Percentiles rank a stretch among this genome's conserved stretches.
These are phyloP conservation scores for Trametes pubescens DNA, from an alignment of 1,284 basidiomycete genomes.

Conservation along the genomic window DNA sequence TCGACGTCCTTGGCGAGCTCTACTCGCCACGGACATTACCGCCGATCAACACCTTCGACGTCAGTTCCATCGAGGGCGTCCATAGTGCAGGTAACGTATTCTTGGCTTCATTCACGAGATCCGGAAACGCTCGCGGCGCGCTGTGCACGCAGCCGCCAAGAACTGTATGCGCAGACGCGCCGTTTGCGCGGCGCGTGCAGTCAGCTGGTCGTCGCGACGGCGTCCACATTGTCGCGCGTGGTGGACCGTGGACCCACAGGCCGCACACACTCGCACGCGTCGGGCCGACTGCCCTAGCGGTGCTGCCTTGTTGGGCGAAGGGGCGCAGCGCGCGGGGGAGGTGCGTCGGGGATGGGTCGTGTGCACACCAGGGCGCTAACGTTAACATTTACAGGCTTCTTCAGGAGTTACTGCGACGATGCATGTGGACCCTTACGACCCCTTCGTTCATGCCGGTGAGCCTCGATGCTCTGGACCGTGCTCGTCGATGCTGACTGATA, in stretches of 20 bases:
- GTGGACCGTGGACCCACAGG: slow-evolving; percentile 12
- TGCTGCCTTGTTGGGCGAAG: slow-evolving; percentile 6
- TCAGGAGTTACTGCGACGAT: background rate
- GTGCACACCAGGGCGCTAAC: background rate
- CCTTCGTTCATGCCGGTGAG: background rate
- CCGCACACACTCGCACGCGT: background rate
- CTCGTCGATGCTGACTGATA: background rate
- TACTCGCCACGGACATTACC: background rate
- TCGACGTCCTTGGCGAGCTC: background rate
- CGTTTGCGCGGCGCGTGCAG: background rate
- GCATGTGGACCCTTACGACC: background rate
- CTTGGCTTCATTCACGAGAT: slow-evolving; percentile 1
- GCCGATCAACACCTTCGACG: background rate
- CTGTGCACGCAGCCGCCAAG: background rate
- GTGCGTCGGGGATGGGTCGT: background rate
- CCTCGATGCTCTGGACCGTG: background rate
- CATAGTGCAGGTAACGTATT: background rate
- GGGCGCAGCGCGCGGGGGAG: slow-evolving; percentile 4
- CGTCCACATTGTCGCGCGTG: background rate
- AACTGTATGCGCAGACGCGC: background rate
- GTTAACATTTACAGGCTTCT: background rate
- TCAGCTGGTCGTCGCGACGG: background rate
- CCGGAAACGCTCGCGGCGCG: slow-evolving; percentile 3
- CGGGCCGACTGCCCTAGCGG: slow-evolving; percentile 10
- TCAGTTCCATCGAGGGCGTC: background rate